Base-by-base conservation (phyloP, 129 eudicot genomes). In the Erigeron canadensis region DNA sequence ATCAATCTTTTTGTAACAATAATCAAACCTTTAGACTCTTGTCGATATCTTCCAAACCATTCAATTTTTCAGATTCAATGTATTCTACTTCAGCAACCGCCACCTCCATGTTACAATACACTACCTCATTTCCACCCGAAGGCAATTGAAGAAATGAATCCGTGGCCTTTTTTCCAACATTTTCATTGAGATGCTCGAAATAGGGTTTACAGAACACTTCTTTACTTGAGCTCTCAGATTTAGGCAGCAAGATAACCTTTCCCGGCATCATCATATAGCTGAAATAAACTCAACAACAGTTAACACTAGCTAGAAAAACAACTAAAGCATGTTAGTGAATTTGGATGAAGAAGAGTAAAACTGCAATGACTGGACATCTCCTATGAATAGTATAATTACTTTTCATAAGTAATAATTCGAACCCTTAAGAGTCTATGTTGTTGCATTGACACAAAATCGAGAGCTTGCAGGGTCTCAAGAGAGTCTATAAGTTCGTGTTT, bases 61-160 rank as follows among this genome's bases (percentile, higher is more conserved):
- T 71, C 74, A 90, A 56, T 73, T 87, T 79, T 51, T 87, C 97
- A 67, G 97, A 90, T 65, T 85, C 91, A 55, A 90, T 76, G 81
- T 87, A 90, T 71, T 90, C 97, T 5, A 90, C 91, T 81, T 90
- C 97, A 53, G 77, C 63, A 80, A 17, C 84, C 4, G 79, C 84
- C 65, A 55, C 78, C 45, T 80, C 90, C 21, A 48, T 66, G 38
- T 13, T 79, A 78, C 75, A 58, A 76, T 71, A 72, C 45, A 70
- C 80, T 46, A 38, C 65, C 57, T 59, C 84, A 42, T 70, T 80
- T 62, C 75, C 84, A 72, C 67, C 77, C 5, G 11, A 23, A 23
- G 81, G 63, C n/a, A n/a, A n/a, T n/a, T n/a, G n/a, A n/a, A n/a
- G n/a, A n/a, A n/a, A n/a, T n/a, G n/a, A n/a, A n/a, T n/a, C n/a